Conservation (phyloP, 306 rosid genomes). For the Vigna mungo region DNA sequence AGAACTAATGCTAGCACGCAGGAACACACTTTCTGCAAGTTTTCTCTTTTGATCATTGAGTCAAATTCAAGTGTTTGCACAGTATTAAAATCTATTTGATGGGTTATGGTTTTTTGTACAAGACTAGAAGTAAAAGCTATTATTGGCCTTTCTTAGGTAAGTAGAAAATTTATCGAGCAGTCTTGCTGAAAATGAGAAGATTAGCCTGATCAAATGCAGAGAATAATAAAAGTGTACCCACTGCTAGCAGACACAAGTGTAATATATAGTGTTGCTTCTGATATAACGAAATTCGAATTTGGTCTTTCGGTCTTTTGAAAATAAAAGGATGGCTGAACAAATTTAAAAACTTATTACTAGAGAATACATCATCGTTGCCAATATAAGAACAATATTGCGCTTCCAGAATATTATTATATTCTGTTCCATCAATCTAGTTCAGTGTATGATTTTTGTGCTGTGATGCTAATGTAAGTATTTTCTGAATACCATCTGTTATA, state of each 20-base stretch:
- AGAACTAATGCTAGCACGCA: not conserved
- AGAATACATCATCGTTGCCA: not conserved
- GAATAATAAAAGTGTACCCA: not conserved
- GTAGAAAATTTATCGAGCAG: not conserved
- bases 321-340: not conserved
- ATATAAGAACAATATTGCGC: not conserved
- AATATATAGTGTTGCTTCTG: not conserved
- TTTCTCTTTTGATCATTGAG: not conserved
- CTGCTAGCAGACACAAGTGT: not conserved
- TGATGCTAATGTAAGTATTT: not conserved
- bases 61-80: constrained; percentile 10
- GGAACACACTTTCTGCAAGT: not conserved
- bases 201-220: not conserved
- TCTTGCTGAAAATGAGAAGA: not conserved
- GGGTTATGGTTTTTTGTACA: not conserved
- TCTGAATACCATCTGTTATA: not conserved
- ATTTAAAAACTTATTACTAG: not conserved
- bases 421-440: not conserved
- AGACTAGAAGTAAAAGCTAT: not conserved
- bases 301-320: not conserved
- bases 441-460: not conserved
- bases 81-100: not conserved
- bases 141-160: not conserved
- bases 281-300: not conserved
- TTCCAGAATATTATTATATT: not conserved